Base-by-base conservation (phyloP, 1,139 yeast genomes). In the Saccharomyces hybrid region DNA sequence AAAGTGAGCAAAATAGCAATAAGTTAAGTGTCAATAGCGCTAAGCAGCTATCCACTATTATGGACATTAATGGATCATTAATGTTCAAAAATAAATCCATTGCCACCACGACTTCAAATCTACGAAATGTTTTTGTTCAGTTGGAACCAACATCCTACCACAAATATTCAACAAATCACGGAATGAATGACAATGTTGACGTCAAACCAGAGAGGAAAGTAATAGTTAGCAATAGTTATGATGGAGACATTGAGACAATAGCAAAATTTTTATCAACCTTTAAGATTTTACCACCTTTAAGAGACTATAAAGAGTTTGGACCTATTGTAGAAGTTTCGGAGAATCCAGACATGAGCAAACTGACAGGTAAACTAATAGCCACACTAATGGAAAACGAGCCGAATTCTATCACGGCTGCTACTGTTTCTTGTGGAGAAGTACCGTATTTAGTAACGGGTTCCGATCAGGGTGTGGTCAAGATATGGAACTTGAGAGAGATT, bases 401-500 rank as follows among this genome's bases (percentile, higher is more conserved):
- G 0, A 73, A 73, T 7, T 67, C 80, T 1, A 73, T 90, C 11
- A 83, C 77, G 27, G 73, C 84, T 48, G 69, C 90, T 8, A 79
- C 77, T 3, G 79, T 80, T 0, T 74, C 83, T 11, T 64, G 73
- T 9, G 85, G 89, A 0, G 82, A 85, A 47, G 78, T 82, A 23
- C 80, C 80, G 46, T 86, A 81, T 61, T 84, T 93, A 60, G 73
- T 89, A 2, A 84, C 95, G 0, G 96, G 91, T 2, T 87, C 95
- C 3, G 85, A 83, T 48, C 77, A 79, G 51, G 97, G 98, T 0
- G 63, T 72, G 2, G 64, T 93, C 48, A 84, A 82, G 58, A 70
- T 93, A 0, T 93, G 98, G 98, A 96, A 89, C 63, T 71, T 84
- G 1, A 66, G 73, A 13, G 80, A 83, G 55, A 71, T 91, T 48